phyloP scores from a whole-genome alignment of 2,329 filamentous ascomycete genomes.

The Penicillium aurantiogriseum region DNA sequence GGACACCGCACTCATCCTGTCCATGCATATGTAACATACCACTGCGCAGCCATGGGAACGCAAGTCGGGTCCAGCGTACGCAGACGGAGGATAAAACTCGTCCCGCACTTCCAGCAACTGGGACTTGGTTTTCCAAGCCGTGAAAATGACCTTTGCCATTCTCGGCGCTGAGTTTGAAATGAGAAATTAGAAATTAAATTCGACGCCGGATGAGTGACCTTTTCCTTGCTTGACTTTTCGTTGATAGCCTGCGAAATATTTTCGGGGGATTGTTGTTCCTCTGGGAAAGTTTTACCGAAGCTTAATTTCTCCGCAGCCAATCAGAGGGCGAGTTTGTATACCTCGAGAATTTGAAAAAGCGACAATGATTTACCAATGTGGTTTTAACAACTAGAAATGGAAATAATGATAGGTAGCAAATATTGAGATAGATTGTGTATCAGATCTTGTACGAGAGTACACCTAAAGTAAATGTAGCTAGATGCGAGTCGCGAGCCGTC shows the following conservation, averaged over 20 bases:
- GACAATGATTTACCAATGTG: background rate
- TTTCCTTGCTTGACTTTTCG: slow-evolving; percentile 4
- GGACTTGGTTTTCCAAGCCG: slow-evolving; percentile 42
- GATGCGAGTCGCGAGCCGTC: background rate
- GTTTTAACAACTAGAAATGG: background rate
- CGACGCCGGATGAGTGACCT: background rate
- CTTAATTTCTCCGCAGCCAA: slow-evolving; percentile 8
- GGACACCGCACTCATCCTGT: background rate
- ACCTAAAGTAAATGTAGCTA: slow-evolving; percentile 1
- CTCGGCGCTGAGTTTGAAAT: background rate
- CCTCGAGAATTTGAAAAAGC: background rate
- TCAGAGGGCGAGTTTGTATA: background rate
- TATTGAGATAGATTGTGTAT: background rate
- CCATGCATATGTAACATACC: slow-evolving; percentile 29
- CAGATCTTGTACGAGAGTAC: background rate
- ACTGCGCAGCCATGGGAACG: slow-evolving; percentile 41
- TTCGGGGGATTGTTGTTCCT: slow-evolving; percentile 23
- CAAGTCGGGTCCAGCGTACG: slow-evolving; percentile 36
- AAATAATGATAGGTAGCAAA: background rate
- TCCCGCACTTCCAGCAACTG: slow-evolving; percentile 39
- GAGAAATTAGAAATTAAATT: background rate
- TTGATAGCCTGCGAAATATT: slow-evolving; percentile 17
- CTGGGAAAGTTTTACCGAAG: slow-evolving; percentile 17
- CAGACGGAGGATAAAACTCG: slow-evolving; percentile 40
- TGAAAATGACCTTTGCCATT: slow-evolving; percentile 45